These are phyloP conservation scores for Gnetum montanum DNA, from an alignment of 75 land plant species.

Conservation along the genomic window DNA sequence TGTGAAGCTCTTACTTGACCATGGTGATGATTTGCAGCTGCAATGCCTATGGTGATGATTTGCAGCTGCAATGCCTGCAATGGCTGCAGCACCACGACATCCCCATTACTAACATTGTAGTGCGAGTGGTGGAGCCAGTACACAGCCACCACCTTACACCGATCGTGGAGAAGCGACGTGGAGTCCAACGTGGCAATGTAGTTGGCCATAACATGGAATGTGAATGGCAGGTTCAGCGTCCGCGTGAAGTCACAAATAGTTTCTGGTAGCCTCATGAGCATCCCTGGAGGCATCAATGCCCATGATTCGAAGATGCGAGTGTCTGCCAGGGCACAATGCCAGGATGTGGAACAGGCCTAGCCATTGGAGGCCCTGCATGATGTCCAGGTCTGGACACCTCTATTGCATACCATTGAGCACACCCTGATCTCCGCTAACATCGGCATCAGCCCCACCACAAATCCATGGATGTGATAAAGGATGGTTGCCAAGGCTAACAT, in stretches of 20 bases:
- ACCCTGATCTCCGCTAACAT: too few species aligned
- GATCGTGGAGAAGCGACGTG: conserved; percentile 32
- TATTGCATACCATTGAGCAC: too few species aligned
- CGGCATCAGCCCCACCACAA: too few species aligned
- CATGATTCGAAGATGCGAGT: conserved; percentile 69
- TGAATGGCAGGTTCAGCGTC: conserved; percentile 72
- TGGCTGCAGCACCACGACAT: conserved; percentile 55
- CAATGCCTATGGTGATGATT: conserved; percentile 63
- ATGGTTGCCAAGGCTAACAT: too few species aligned
- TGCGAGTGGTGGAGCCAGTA: conserved; percentile 94
- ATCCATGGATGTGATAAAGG: too few species aligned
- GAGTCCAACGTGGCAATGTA: conserved; percentile 59
- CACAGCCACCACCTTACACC: conserved; percentile 76
- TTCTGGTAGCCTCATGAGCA: conserved; percentile 83
- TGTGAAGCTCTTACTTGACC: conserved; percentile 90
- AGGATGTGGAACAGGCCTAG: conserved; percentile 92
- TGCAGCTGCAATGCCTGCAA: conserved; percentile 65
- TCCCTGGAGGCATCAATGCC: conserved; percentile 74
- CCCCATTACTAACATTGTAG: conserved; percentile 89
- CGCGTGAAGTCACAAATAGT: conserved; percentile 75
- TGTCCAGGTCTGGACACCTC: conserved; percentile 92
- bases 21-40: conserved; percentile 82
- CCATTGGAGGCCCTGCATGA: conserved; percentile 98
- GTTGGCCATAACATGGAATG: conserved; percentile 64
- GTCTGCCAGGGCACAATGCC: conserved; percentile 71